These are phyloP conservation scores for Kandelia obovata DNA, from an alignment of 345 rosid genomes.

Conservation along the genomic window DNA sequence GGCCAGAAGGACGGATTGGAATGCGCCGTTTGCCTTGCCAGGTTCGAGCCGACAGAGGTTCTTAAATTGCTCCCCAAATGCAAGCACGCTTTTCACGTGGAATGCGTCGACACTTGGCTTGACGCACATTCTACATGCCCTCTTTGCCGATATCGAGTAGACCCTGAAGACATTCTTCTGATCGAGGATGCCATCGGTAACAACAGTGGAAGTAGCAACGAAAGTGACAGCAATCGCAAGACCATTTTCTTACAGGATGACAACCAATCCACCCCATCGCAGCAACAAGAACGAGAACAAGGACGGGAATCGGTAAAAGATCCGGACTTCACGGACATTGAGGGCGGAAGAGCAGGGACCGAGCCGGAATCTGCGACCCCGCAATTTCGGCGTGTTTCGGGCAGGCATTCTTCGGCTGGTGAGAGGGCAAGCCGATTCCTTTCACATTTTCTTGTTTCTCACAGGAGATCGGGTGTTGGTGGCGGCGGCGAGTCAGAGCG, in stretches of 20 bases:
- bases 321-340: background rate
- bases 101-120: slow-evolving; percentile 95
- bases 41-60: slow-evolving; percentile 60
- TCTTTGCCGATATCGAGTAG: slow-evolving; percentile 83
- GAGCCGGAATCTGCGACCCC: background rate
- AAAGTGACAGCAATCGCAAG: no score
- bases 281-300: slow-evolving; percentile 1
- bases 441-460: slow-evolving; percentile 1
- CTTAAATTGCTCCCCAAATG: slow-evolving; percentile 74
- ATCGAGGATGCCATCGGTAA: slow-evolving; percentile 30
- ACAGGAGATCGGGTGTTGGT: background rate
- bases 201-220: background rate
- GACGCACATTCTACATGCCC: slow-evolving; percentile 95
- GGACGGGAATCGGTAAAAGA: slow-evolving; percentile 11
- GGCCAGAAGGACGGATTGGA: slow-evolving; percentile 81
- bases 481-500: background rate
- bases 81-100: slow-evolving; percentile 89
- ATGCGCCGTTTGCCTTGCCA: slow-evolving; percentile 73
- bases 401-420: slow-evolving; percentile 73
- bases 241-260: no score
- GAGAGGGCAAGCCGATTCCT: slow-evolving; percentile 27
- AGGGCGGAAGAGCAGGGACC: slow-evolving; percentile 11
- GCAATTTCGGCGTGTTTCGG: slow-evolving; percentile 45
- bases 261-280: slow-evolving; percentile 7
- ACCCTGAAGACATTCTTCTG: slow-evolving; percentile 82